Evolutionary conservation across 345 rosid species (phyloP), one percentile per base, ranked within the genome.

Genomic region (Conringia planisiliqua): DNA sequence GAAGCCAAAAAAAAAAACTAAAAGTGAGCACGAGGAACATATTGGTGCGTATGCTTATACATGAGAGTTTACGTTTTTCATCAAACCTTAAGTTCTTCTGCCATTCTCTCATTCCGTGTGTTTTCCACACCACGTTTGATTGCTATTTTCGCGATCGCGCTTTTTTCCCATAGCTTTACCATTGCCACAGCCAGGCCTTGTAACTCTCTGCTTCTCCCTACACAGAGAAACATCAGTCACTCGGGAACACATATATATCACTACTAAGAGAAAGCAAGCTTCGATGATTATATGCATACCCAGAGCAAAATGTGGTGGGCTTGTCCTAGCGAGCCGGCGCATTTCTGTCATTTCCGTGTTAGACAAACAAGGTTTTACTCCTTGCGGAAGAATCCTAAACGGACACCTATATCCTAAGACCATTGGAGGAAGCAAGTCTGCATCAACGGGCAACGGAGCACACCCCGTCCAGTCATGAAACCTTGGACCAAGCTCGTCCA

Each of bases 361-460:
- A 62, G 82, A 78, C 69, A 94, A 76, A 74, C 78, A 71, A 69
- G 69, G 90, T 65, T 85, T 86, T 22, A 89, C 77, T 74, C 96
- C 88, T 62, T 82, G 80, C 16, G 94, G 93, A 73, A 89, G 90
- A 82, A 85, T 80, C 73, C 98, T 82, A 56, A 89, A 83, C 48
- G 98, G 97, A 44, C 63, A 88, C 62, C 79, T 83, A 74, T 86
- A 94, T 40, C 83, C 90, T 51, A 90, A 82, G 79, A 88, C 87
- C 20, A 84, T 66, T 5, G 94, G 71, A 79, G 96, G 89, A 80
- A 94, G 96, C 83, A 86, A 69, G 76, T 94, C 98, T 17, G 95
- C 97, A 80, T 94, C 97, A 38, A 94, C 93, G 27, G 98, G 98
- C 63, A 89, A 66, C n/a, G 98, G 97, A 65, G 85, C 93, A 68